A percentile compares a stretch with the other conserved stretches of the same genome.
Conservation (phyloP, 2,329 filamentous ascomycete genomes). For the Ascocoryne sarcoides region DNA sequence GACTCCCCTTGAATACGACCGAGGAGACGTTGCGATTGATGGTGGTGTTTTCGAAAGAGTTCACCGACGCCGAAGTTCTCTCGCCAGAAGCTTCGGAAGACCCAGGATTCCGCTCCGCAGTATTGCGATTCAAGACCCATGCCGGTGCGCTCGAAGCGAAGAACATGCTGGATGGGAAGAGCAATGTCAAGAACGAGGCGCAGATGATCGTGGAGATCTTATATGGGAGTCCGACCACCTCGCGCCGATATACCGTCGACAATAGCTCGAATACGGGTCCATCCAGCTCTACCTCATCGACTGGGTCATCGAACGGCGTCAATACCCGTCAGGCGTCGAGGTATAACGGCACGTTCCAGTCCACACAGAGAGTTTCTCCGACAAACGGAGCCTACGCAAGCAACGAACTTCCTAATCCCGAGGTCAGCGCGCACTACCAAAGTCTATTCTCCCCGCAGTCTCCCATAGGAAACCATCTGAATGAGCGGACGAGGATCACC, state of each 20-base stretch:
- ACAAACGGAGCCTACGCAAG: slow-evolving; percentile 45
- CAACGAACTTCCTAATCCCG: slow-evolving; percentile 51
- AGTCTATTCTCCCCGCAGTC: slow-evolving; percentile 66
- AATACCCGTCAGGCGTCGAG: slow-evolving; percentile 31
- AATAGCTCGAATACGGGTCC: slow-evolving; percentile 33
- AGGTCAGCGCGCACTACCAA: slow-evolving; percentile 45
- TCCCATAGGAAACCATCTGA: slow-evolving; percentile 61
- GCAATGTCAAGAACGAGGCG: slow-evolving; percentile 40
- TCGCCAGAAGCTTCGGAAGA: slow-evolving; percentile 42
- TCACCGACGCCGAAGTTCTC: slow-evolving; percentile 43
- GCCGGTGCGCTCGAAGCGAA: slow-evolving; percentile 48
- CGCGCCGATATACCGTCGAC: slow-evolving; percentile 47
- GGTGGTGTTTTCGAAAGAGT: slow-evolving; percentile 50
- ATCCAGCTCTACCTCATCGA: slow-evolving; percentile 33
- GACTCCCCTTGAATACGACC: slow-evolving; percentile 44
- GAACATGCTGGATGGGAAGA: slow-evolving; percentile 47
- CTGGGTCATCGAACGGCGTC: slow-evolving; percentile 29
- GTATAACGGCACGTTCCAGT: slow-evolving; percentile 53
- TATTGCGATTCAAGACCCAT: slow-evolving; percentile 44
- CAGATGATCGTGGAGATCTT: slow-evolving; percentile 52
- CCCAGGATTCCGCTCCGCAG: slow-evolving; percentile 40
- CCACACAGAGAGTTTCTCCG: slow-evolving; percentile 35
- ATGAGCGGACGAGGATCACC: slow-evolving; percentile 49
- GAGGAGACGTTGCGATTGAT: slow-evolving; percentile 47
- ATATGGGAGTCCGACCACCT: slow-evolving; percentile 25